Evolutionary conservation across 129 eudicot genomes (phyloP).

Genomic region (Oenanthe sinensis): DNA sequence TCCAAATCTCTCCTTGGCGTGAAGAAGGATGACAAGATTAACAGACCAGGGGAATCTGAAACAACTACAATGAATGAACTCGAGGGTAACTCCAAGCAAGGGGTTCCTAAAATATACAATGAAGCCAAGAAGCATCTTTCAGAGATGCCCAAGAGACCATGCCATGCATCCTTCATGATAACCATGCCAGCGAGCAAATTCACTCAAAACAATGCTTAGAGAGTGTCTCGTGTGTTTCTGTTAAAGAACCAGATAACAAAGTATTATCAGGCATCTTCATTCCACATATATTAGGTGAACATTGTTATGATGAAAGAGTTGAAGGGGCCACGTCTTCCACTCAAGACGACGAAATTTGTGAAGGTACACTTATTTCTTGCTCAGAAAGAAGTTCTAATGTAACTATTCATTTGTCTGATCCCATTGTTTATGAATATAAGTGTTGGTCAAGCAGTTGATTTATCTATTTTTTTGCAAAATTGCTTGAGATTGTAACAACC

Average conservation of each 20-base stretch:
- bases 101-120: constrained; percentile 50
- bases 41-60: constrained; percentile 28
- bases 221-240: constrained; percentile 18
- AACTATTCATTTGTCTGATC: neutral
- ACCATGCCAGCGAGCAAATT: neutral
- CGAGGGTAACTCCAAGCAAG: constrained; percentile 18
- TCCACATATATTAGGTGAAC: constrained; percentile 16
- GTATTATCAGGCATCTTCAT: constrained; percentile 9
- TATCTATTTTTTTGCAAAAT: constrained; percentile 21
- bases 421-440: constrained; percentile 5
- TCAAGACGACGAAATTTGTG: constrained; percentile 17
- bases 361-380: constrained; percentile 32
- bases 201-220: constrained; percentile 16
- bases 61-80: constrained; percentile 12
- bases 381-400: neutral
- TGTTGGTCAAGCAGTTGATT: neutral
- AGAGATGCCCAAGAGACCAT: constrained; percentile 23
- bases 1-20: constrained; percentile 31
- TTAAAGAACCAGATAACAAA: constrained; percentile 23
- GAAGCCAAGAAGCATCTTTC: constrained; percentile 95
- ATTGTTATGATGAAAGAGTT: constrained; percentile 12
- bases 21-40: constrained; percentile 34
- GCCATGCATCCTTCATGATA: neutral
- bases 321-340: constrained; percentile 22
- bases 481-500: constrained; percentile 22